Base-by-base conservation (phyloP, 1,284 basidiomycete species). In the Takashimella koratensis region DNA sequence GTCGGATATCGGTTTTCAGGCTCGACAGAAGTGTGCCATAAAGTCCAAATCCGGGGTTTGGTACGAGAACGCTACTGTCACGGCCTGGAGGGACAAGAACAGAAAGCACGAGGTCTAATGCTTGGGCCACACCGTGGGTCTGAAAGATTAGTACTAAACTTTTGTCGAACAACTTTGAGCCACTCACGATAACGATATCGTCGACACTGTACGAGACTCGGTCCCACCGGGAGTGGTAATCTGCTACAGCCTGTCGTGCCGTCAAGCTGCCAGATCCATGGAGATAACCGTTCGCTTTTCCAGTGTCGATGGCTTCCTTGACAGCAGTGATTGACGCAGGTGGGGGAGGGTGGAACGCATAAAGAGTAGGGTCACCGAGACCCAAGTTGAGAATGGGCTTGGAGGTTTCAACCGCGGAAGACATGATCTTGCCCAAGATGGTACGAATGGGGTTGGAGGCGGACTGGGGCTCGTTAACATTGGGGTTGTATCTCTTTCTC, bases 351-450 rank as follows among this genome's bases (percentile, higher is more conserved):
- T 74, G 66, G 20, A 76, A 66, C 27, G 67, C 67, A 46, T 65
- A 75, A 36, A 67, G 63, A 2, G 70, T 71, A 1, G 75, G 75
- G 50, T 76, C 74, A 40, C 74, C 74, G 2, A 76, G 58, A 11
- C 73, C 75, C 43, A 76, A 65, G 58, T 76, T 76, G 63, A 76
- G 72, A n/a, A 73, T 47, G 8, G 67, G 53, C 48, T 75, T 72
- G 13, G 63, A 51, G 3, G 64, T 62, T 5, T 53, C 43, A 2
- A 64, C 63, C 0, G 54, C 46, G 5, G 49, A 59, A 22, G 60
- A 48, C n/a, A 63, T 67, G 22, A 69, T 61, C 13, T 63, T 56
- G 8, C 67, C 68, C 2, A 73, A 51, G 6, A 67, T 65, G 16
- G 65, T 56, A 3, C 71, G 59, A 45, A 73, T 70, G 4, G 67